Conservation (phyloP, 1,284 basidiomycete genomes). For the Erythrobasidium hasegawianum region DNA sequence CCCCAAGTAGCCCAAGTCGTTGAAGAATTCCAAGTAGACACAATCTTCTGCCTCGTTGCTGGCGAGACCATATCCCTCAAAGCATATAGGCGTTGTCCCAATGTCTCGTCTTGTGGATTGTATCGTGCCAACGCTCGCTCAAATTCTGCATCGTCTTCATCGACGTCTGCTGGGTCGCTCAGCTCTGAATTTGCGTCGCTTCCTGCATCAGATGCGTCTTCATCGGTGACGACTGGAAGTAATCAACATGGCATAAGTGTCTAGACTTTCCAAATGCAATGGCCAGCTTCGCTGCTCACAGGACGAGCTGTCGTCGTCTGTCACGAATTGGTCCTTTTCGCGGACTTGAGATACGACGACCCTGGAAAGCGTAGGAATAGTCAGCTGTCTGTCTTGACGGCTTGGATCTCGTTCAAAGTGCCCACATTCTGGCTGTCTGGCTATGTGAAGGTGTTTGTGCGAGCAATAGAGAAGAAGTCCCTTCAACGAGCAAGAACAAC, state of each 20-base stretch:
- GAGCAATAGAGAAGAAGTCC: too few species aligned
- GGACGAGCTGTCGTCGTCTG: conserved; percentile 24
- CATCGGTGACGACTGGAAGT: conserved; percentile 32
- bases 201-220: conserved; percentile 13
- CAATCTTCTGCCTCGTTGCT: conserved; percentile 71
- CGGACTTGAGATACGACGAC: background rate
- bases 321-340: conserved; percentile 13
- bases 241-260: background rate
- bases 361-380: too few species aligned
- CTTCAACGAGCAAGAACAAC: too few species aligned
- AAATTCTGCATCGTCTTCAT: conserved; percentile 35
- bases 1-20: conserved; percentile 58
- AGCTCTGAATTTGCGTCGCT: conserved; percentile 23
- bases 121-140: conserved; percentile 35
- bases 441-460: too few species aligned
- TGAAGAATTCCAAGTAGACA: conserved; percentile 60
- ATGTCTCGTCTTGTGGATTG: conserved; percentile 58
- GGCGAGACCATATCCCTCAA: conserved; percentile 95
- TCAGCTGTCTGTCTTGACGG: too few species aligned
- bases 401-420: too few species aligned
- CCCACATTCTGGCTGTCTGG: too few species aligned
- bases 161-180: conserved; percentile 36
- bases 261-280: background rate
- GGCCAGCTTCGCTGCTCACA: conserved; percentile 6
- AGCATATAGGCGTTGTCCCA: conserved; percentile 81